Evolutionary conservation across 2,329 filamentous ascomycete genomes (phyloP).

Genomic region (Fusarium fracticaudum): DNA sequence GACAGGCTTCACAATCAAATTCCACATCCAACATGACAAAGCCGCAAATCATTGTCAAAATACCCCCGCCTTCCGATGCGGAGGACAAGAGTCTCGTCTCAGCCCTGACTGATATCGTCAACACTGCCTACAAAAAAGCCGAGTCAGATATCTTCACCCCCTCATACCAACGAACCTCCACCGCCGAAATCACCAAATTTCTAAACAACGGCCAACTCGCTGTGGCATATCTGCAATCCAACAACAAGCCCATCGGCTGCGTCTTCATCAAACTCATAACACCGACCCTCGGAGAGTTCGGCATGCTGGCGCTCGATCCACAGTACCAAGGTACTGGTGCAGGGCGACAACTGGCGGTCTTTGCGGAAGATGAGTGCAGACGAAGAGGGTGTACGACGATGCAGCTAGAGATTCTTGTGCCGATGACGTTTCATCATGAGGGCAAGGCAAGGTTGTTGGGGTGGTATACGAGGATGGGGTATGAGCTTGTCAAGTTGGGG

Average conservation of each 20-base stretch:
- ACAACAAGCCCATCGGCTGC: conserved; percentile 38
- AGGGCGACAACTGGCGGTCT: conserved; percentile 39
- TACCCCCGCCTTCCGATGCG: conserved; percentile 31
- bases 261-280: conserved; percentile 39
- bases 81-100: conserved; percentile 25
- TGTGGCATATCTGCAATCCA: conserved; percentile 26
- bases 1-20: rapidly evolving
- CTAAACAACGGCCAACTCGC: conserved; percentile 39
- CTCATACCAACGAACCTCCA: conserved; percentile 41
- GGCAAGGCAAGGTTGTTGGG: conserved; percentile 41
- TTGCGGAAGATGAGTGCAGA: conserved; percentile 43
- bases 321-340: conserved; percentile 37
- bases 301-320: conserved; percentile 43
- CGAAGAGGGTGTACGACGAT: conserved; percentile 41
- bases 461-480: conserved; percentile 46
- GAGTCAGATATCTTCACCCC: conserved; percentile 42
- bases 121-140: conserved; percentile 39
- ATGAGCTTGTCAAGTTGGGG: conserved; percentile 39
- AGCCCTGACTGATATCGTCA: conserved; percentile 39
- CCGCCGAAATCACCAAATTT: conserved; percentile 32
- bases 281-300: conserved; percentile 38
- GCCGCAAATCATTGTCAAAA: conserved; percentile 19
- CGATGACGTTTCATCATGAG: conserved; percentile 40
- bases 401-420: conserved; percentile 45
- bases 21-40: neutral